phyloP scores from a whole-genome alignment of 1,284 basidiomycete species.

The Apiotrichum siamense region DNA sequence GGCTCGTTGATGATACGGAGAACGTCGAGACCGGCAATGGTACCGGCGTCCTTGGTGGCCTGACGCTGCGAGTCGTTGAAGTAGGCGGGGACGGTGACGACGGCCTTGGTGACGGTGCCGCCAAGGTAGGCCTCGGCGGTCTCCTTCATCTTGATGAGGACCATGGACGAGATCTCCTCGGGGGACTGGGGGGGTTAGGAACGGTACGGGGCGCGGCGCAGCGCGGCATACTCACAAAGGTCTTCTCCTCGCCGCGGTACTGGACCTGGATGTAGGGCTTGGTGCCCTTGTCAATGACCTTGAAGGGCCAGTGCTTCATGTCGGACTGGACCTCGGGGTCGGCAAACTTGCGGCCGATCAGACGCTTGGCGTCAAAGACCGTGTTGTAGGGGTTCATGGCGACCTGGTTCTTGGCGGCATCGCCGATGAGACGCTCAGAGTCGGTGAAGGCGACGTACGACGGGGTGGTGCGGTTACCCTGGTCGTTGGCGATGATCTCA shows the following conservation, averaged over 20 bases:
- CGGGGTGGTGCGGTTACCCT: slow-evolving; percentile 94
- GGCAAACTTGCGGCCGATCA: slow-evolving; percentile 77
- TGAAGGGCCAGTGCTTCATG: slow-evolving; percentile 93
- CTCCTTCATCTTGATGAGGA: slow-evolving; percentile 97
- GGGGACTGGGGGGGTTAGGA: slow-evolving; percentile 12
- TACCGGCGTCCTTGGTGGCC: slow-evolving; percentile 97
- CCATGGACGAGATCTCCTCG: slow-evolving; percentile 70
- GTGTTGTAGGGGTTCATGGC: slow-evolving; percentile 55
- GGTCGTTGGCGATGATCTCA: slow-evolving; percentile 57
- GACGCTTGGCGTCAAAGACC: slow-evolving; percentile 83
- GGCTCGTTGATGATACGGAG: slow-evolving; percentile 99
- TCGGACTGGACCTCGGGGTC: slow-evolving; percentile 61
- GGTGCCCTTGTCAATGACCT: slow-evolving; percentile 68
- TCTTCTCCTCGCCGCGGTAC: slow-evolving; percentile 86
- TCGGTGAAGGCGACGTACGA: slow-evolving; percentile 92
- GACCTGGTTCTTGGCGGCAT: slow-evolving; percentile 58
- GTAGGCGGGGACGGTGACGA: slow-evolving; percentile 97
- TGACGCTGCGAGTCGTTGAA: slow-evolving; percentile 99
- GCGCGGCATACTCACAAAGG: slow-evolving; percentile 40
- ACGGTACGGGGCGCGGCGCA: background rate
- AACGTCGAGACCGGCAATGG: slow-evolving; percentile 90
- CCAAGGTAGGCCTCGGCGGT: slow-evolving; percentile 97
- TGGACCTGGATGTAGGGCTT: slow-evolving; percentile 86
- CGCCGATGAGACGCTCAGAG: slow-evolving; percentile 66
- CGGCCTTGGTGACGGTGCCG: slow-evolving; percentile 92